Base-by-base conservation (phyloP, 805 yeast species). In the Sugiyamaella boreocaroliniensis region DNA sequence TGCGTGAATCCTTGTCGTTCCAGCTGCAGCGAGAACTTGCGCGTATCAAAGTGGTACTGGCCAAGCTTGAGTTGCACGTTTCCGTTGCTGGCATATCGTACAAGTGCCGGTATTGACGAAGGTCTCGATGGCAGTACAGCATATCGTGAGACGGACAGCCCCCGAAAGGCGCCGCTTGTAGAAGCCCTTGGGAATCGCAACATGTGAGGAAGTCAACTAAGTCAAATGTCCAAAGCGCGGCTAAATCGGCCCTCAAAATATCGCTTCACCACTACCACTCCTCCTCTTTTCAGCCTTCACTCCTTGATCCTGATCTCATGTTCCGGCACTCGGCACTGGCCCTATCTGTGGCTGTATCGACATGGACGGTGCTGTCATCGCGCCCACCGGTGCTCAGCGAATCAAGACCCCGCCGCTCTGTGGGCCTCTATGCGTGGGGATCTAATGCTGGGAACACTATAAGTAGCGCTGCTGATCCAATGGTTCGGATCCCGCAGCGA, bases 1-100 rank as follows among this genome's bases (percentile, higher is more conserved):
- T 77, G 76, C 5, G 80, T 76, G 67, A 92, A 87, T 8, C 95
- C 95, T 48, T 83, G 80, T 29, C 75, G 74, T 58, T 83, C 79
- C 26, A 89, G 76, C 48, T 82, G 76, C 59, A 80, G 78, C 9
- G 84, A 85, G 61, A 86, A 85, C 64, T 76, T 76, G 61, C 84
- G 83, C 40, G 97, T 88, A 66, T 89, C 90, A 59, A 88, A 84
- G 61, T 82, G 78, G 51, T 43, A 55, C 43, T 57, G 57, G 20
- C 60, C 57, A 1, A 57, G 51, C 46, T 57, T 54, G 16, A 53
- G 47, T 10, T 40, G 47, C 18, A 42, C 29, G 41, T 40, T 45
- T 11, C 48, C 48, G 41, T 45, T 45, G 22, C 22, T 45, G 42
- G 32, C 22, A 8, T 7, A 1, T 10, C 48, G 46, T 29, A 22